These are phyloP conservation scores for Filobasidium floriforme DNA, from an alignment of 768 basidiomycete species.

Conservation along the genomic window DNA sequence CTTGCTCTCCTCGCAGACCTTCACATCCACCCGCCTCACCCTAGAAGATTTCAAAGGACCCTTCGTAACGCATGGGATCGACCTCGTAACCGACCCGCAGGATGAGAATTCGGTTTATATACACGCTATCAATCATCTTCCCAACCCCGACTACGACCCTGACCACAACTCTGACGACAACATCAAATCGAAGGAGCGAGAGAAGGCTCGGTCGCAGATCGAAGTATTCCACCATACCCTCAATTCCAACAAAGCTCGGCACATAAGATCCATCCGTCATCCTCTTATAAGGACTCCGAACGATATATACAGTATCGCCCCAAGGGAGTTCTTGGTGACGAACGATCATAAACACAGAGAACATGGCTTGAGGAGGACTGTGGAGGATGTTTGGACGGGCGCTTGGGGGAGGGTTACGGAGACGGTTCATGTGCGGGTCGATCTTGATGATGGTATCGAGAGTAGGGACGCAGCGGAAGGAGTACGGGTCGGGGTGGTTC, in stretches of 20 bases:
- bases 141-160: background rate
- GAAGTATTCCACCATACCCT: slow-evolving; percentile 29
- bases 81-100: slow-evolving; percentile 21
- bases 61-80: slow-evolving; percentile 31
- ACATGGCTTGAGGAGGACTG: slow-evolving; percentile 15
- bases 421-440: slow-evolving; percentile 18
- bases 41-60: slow-evolving; percentile 18
- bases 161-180: background rate
- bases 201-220: slow-evolving; percentile 22
- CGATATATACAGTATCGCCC: slow-evolving; percentile 24
- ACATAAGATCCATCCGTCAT: slow-evolving; percentile 24
- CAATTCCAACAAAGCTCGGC: slow-evolving; percentile 1
- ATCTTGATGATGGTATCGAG: background rate
- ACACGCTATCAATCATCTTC: slow-evolving; percentile 31
- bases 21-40: slow-evolving; percentile 12
- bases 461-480: too few relatives aligned
- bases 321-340: slow-evolving; percentile 25
- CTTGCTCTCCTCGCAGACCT: too few relatives aligned
- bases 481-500: slow-evolving; percentile 19
- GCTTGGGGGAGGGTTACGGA: slow-evolving; percentile 13
- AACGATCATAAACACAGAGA: slow-evolving; percentile 27
- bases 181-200: background rate
- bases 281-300: slow-evolving; percentile 28
- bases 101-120: slow-evolving; percentile 23
- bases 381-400: slow-evolving; percentile 24